Evolutionary conservation across 176 grass and related monocot species (phyloP).

Genomic region (Lolium perenne): DNA sequence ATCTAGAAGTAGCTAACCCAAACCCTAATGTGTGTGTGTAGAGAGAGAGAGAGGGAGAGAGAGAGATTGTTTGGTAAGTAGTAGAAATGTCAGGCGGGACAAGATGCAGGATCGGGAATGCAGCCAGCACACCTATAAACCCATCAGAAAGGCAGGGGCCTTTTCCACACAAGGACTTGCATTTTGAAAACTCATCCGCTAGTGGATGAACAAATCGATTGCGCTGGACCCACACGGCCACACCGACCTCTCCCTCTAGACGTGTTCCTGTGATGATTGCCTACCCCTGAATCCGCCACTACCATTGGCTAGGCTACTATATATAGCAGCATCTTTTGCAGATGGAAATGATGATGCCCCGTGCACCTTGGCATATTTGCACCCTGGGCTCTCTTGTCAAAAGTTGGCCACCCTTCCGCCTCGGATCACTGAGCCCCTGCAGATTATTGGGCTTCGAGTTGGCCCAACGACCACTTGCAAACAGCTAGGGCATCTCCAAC

Average conservation of each 20-base stretch:
- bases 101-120: constrained; percentile 28
- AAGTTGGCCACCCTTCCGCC: not conserved
- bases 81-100: constrained; percentile 40
- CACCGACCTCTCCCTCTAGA: constrained; percentile 16
- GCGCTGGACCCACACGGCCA: constrained; percentile 11
- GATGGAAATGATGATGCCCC: constrained; percentile 35
- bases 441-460: no score
- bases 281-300: constrained; percentile 54
- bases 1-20: not conserved
- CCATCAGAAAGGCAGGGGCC: constrained; percentile 53
- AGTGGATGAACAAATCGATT: constrained; percentile 56
- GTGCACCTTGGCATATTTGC: constrained; percentile 22
- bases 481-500: no score
- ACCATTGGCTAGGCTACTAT: constrained; percentile 22
- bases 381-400: constrained; percentile 4
- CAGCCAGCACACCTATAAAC: constrained; percentile 51
- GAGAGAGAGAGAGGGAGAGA: not conserved
- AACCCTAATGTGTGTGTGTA: not conserved
- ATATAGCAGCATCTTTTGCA: constrained; percentile 34
- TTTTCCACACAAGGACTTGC: constrained; percentile 44
- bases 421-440: not conserved
- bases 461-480: no score
- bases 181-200: not conserved
- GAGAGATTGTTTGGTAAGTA: constrained; percentile 4
- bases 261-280: constrained; percentile 41